A percentile compares a stretch with the other conserved stretches of the same genome.
These are phyloP conservation scores for Roridomyces roridus DNA, from an alignment of 768 basidiomycete genomes.

Conservation along the genomic window DNA sequence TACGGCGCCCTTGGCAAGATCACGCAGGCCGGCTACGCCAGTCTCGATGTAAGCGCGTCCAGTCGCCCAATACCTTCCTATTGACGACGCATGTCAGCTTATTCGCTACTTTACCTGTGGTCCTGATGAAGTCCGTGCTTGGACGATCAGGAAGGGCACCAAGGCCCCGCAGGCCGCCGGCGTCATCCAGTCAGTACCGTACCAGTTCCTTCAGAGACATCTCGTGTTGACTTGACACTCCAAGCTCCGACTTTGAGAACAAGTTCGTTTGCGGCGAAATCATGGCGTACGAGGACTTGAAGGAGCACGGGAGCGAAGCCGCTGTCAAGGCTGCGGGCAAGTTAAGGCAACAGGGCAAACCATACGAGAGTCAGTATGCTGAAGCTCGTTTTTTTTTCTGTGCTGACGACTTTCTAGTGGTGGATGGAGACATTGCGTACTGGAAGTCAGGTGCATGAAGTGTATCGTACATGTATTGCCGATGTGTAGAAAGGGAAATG, in stretches of 20 bases:
- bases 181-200: slow-evolving; percentile 84
- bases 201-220: background rate
- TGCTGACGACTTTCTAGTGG: slow-evolving; percentile 52
- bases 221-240: background rate
- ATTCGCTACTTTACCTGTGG: slow-evolving; percentile 98
- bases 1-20: slow-evolving; percentile 87
- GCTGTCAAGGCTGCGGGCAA: slow-evolving; percentile 96
- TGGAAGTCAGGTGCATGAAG: slow-evolving; percentile 79
- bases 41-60: slow-evolving; percentile 65
- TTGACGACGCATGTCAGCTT: slow-evolving; percentile 53
- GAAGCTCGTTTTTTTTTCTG: background rate
- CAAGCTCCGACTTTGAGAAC: slow-evolving; percentile 94
- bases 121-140: slow-evolving; percentile 95
- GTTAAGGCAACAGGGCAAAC: slow-evolving; percentile 94
- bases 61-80: background rate
- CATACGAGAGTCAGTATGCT: slow-evolving; percentile 82
- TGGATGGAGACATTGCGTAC: slow-evolving; percentile 90
- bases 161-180: slow-evolving; percentile 98
- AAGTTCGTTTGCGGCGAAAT: slow-evolving; percentile 99
- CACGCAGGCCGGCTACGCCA: slow-evolving; percentile 91
- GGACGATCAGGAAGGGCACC: slow-evolving; percentile 94
- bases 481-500: slow-evolving; percentile 8
- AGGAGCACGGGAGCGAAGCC: slow-evolving; percentile 88
- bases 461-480: slow-evolving; percentile 15
- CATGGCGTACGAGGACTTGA: slow-evolving; percentile 90